Evolutionary conservation across 345 rosid species (phyloP).

Genomic region (Gossypium sturtianum): DNA sequence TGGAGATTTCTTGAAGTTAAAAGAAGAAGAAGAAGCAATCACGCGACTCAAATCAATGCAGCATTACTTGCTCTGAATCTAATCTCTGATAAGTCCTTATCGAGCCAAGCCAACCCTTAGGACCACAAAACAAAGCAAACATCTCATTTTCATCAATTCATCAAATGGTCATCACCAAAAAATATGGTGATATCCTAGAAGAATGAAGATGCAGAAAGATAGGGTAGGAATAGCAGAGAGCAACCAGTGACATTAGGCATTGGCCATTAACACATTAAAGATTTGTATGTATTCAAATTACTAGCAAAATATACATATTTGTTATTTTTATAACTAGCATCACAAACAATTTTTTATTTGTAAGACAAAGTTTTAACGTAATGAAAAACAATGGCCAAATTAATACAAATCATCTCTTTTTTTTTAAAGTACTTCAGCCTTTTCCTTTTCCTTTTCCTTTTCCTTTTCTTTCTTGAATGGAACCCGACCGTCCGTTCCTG

Average conservation of each 20-base stretch:
- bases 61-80: background rate
- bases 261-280: background rate
- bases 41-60: background rate
- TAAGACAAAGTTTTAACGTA: background rate
- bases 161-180: background rate
- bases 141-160: background rate
- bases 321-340: background rate
- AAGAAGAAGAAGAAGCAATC: background rate
- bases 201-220: background rate
- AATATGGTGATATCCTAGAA: background rate
- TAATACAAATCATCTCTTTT: background rate
- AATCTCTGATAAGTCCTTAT: background rate
- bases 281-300: background rate
- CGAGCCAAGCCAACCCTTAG: background rate
- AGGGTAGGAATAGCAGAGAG: background rate
- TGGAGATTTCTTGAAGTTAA: background rate
- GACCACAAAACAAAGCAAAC: background rate
- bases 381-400: constrained; percentile 2
- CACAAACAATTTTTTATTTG: constrained; percentile 8
- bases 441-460: constrained; percentile 20
- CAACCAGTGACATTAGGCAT: background rate
- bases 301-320: constrained; percentile 1
- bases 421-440: background rate
- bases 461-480: constrained; percentile 38
- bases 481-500: constrained; percentile 87